Evolutionary conservation across 2,329 filamentous ascomycete genomes (phyloP), one percentile per base, ranked within the genome.

Genomic region (Penicillium sp.): DNA sequence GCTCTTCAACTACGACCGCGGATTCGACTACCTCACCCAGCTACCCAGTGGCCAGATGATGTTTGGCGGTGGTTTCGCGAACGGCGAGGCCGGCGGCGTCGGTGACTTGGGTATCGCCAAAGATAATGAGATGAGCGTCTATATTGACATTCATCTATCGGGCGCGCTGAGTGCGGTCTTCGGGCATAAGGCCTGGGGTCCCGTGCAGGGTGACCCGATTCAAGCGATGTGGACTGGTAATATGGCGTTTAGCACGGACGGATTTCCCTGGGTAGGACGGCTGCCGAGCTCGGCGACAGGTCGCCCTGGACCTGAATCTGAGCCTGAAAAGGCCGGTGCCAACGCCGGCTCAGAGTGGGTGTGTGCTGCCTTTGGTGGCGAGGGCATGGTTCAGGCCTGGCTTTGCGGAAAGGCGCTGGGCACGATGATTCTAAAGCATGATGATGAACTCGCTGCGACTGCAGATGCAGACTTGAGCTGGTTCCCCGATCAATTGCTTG

Each of bases 21-120:
- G 80, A 0, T 83, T 81, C 49, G 83, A 86, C 63, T 84, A 85
- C 61, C 72, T 83, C 10, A 83, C 81, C 0, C 82, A 85, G 62
- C 71, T 52, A 73, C 81, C 56, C 2, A 50, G 0, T 76, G 80
- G 1, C 6, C 80, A 84, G 56, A 70, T 87, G 59, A 82, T 87
- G 79, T 68, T 84, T 2, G 83, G 84, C 1, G 84, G 85, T 0
- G 85, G 82, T 0, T 80, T 84, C 55, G 73, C 75, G 5, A 76
- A 78, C 22, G 77, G 79, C 16, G 66, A 69, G 5, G 70, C 73
- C 5, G 68, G 78, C 9, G 83, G 82, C 0, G 40, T 81, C 3
- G 78, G 78, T 35, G 77, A 80, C 53, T 44, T 86, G 0, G 84
- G 82, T 0, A 61, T 79, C 1, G 77, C 77, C 41, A 78, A 82